Evolutionary conservation across 495 filamentous ascomycete species (phyloP).

Genomic region (Aspergillus coremiiformis): DNA sequence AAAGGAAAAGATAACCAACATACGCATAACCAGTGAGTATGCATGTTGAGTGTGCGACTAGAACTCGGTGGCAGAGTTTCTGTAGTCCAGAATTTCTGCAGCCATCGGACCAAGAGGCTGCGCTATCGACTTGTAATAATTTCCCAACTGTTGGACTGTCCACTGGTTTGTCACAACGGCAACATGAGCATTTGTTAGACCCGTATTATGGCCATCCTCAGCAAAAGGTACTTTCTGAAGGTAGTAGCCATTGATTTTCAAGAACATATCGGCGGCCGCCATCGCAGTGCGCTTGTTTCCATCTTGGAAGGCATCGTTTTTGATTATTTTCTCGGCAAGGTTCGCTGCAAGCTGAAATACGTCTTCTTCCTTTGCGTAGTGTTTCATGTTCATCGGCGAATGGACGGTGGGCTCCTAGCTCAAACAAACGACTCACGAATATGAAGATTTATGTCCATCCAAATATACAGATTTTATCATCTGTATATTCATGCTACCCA

Average conservation of each 20-base stretch:
- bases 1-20: no score
- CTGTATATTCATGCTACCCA: no score
- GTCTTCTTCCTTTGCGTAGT: slow-evolving; percentile 21
- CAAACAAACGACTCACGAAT: no score
- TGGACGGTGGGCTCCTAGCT: slow-evolving; percentile 22
- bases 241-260: slow-evolving; percentile 29
- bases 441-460: no score
- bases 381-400: slow-evolving; percentile 25
- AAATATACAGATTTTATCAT: no score
- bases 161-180: slow-evolving; percentile 23
- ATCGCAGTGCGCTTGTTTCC: slow-evolving; percentile 32
- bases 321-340: slow-evolving; percentile 27
- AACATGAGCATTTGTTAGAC: slow-evolving; percentile 20
- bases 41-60: not conserved
- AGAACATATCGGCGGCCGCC: slow-evolving; percentile 28
- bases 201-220: slow-evolving; percentile 10
- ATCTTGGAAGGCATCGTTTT: slow-evolving; percentile 28
- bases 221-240: slow-evolving; percentile 16
- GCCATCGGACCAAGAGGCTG: slow-evolving; percentile 9
- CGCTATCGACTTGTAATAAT: slow-evolving; percentile 21
- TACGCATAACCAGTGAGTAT: no score
- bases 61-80: slow-evolving; percentile 12
- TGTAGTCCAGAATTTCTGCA: slow-evolving; percentile 12
- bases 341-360: slow-evolving; percentile 26
- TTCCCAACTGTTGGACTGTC: slow-evolving; percentile 17